phyloP scores from a whole-genome alignment of 1,284 basidiomycete species.

The Naganishia cerealis region DNA sequence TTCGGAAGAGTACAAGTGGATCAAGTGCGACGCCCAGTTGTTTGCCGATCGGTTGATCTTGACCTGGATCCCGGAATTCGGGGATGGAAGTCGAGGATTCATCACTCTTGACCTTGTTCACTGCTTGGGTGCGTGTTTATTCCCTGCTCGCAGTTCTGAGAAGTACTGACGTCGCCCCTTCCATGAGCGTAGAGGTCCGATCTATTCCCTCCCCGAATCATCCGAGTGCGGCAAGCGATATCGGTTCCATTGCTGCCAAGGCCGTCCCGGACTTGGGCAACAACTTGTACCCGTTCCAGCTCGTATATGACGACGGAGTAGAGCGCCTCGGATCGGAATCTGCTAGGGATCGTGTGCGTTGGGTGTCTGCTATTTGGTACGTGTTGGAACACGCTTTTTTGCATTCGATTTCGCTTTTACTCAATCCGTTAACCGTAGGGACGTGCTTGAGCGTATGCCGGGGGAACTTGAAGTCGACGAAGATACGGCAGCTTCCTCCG shows the following conservation, averaged over 20 bases:
- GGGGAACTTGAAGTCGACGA: constrained; percentile 4
- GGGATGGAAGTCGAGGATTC: constrained; percentile 67
- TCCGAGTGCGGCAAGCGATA: constrained; percentile 72
- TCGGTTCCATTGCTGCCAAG: constrained; percentile 75
- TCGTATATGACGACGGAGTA: constrained; percentile 79
- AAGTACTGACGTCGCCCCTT: constrained; percentile 12
- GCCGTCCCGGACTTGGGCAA: constrained; percentile 65
- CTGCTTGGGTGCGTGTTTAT: constrained; percentile 57
- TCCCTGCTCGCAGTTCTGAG: not conserved
- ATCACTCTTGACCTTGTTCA: constrained; percentile 79
- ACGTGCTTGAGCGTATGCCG: constrained; percentile 30
- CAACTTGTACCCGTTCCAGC: constrained; percentile 78
- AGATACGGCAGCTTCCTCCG: constrained; percentile 10
- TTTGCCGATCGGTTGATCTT: constrained; percentile 76
- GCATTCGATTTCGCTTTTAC: not conserved
- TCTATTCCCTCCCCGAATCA: constrained; percentile 75
- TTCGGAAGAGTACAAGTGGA: constrained; percentile 73
- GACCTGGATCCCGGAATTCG: constrained; percentile 72
- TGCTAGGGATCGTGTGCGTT: constrained; percentile 74
- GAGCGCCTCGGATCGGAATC: constrained; percentile 81
- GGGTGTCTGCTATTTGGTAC: constrained; percentile 82
- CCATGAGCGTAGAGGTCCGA: constrained; percentile 63
- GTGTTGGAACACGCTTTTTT: constrained; percentile 39
- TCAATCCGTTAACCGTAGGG: constrained; percentile 2
- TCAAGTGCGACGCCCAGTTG: constrained; percentile 75